A percentile compares a stretch with the other conserved stretches of the same genome.
Evolutionary conservation across 2,329 filamentous ascomycete species (phyloP).

Genomic region (Penicillium sp.): DNA sequence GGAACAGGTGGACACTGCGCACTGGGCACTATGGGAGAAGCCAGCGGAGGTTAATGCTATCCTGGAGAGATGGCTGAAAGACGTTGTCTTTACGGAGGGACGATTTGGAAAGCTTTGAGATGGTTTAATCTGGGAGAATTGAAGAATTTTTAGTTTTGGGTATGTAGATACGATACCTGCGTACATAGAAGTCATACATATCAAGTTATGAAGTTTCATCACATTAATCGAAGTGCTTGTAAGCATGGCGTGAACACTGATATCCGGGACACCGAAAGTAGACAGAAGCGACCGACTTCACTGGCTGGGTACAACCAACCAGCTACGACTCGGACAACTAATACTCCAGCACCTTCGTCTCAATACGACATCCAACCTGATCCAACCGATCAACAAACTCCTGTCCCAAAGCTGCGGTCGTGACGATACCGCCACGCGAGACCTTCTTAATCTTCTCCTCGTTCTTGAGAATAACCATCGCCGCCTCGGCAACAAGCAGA

Average conservation of each 20-base stretch:
- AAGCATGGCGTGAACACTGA: neutral
- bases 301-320: neutral
- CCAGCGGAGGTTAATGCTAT: conserved; percentile 71
- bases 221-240: neutral
- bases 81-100: conserved; percentile 53
- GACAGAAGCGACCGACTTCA: neutral
- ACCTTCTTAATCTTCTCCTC: conserved; percentile 46
- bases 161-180: neutral
- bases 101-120: conserved; percentile 49
- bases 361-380: conserved; percentile 47
- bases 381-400: conserved; percentile 51
- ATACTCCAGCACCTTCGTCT: conserved; percentile 41
- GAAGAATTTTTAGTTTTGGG: neutral
- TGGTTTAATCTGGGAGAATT: neutral
- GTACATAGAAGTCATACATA: neutral
- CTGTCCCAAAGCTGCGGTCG: conserved; percentile 53
- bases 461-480: conserved; percentile 48
- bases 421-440: conserved; percentile 53
- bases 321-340: conserved; percentile 17
- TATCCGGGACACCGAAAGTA: conserved; percentile 1
- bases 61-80: conserved; percentile 69
- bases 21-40: conserved; percentile 84
- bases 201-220: no score
- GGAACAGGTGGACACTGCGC: conserved; percentile 69
- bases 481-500: conserved; percentile 49